Evolutionary conservation across 345 rosid genomes (phyloP), one percentile per base, ranked within the genome.

Genomic region (Eucalyptus virginea): DNA sequence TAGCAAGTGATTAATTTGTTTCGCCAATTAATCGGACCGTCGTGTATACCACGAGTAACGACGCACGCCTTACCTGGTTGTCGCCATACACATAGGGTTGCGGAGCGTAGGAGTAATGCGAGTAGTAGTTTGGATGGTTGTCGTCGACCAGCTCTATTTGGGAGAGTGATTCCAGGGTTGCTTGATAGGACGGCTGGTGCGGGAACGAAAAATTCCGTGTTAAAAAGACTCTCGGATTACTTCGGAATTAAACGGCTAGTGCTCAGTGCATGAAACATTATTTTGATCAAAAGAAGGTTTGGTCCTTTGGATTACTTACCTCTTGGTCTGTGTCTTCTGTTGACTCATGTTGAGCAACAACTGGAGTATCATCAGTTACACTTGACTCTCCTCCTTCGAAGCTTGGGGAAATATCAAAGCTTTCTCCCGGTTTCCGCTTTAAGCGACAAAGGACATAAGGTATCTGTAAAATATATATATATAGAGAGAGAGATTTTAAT

Each of bases 41-140:
- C 5, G 8, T 11, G 26, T 19, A 5, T 21, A 21, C 28, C 26
- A 19, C 2, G 8, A 19, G 81, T 6, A 12, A 10, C 28, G 5
- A 6, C 1, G 28, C 8, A 12, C 9, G 5, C 3, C 47, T 40
- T 77, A 77, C 47, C 85, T 77, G 17, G 47, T 26, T 12, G 16
- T 77, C 7, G 3, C 5, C 17, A 1, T 77, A 21, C 47, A 40
- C 85, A 0, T 5, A 5, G 47, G 85, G 85, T 30, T 77, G 85
- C 5, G 1, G 47, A 6, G 24, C 1, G 1, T 77, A 4, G 4
- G 47, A 1, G 85, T 77, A 77, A 11, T 11, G 9, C 6, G 30
- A 40, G 30, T 6, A 37, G 15, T 19, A 21, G 28, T 40, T 18
- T 1, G 3, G 47, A 6, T 8, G 85, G 30, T 77, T 40, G 85